Base-by-base conservation (phyloP, 2,329 filamentous ascomycete species). In the Aspergillus texensis region DNA sequence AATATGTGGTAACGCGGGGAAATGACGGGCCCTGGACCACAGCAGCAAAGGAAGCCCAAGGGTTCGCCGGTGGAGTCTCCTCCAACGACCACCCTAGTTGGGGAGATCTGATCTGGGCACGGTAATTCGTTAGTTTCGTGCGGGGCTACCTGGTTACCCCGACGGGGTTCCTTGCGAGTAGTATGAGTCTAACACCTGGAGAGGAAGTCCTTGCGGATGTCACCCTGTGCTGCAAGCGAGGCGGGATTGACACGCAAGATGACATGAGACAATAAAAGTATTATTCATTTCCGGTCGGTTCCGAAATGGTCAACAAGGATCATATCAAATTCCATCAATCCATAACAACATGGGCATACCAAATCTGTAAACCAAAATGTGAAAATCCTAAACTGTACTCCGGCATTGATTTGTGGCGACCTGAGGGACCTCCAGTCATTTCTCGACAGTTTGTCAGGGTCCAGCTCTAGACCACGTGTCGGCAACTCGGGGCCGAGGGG, bases 71-170 rank as follows among this genome's bases (percentile, higher is more conserved):
- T 9, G 57, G 57, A 12, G 58, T 65, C 2, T 41, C 46, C 3
- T 19, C 26, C 1, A 66, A 60, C 45, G 71, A 72, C 60, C 67
- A 72, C 55, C 73, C 73, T 1, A 72, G 72, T 56, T 76, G 74
- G 75, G 74, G 75, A 11, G 70, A 73, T 58, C 60, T 76, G 53
- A 68, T 76, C 48, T 74, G 63, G 63, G 61, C 61, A n/a, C 16
- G 48, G 19, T 28, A 30, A 41, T 41, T 41, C 26, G 26, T 30
- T 30, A 50, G 8, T 19, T 12, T 11, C 26, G 19, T 30, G 46
- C 26, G 46, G 46, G 46, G 26, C 19, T 4, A 9, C 6, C 30
- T 14, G 16, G 14, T 28, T 12, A 48, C 6, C 24, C n/a, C 24
- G 45, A 48, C 45, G 43, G 21, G 14, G 34, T 36, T 34, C 11